Evolutionary conservation across 164 flowering plant genomes (phyloP).

Genomic region (Annona squamosa): DNA sequence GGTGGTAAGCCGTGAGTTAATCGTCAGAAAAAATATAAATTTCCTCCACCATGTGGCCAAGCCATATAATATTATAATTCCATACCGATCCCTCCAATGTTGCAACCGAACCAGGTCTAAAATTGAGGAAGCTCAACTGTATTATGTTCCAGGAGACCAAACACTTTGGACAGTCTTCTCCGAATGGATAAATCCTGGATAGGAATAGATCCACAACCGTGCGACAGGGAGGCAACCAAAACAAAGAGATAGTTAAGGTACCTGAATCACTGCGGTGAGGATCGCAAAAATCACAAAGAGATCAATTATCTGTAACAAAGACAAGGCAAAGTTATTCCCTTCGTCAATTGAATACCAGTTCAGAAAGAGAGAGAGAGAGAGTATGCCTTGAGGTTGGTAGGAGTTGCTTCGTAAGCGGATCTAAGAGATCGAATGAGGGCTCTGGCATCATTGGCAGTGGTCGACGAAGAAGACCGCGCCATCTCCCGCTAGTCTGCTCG

Average conservation of each 20-base stretch:
- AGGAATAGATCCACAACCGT: too few species aligned
- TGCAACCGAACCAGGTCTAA: too few species aligned
- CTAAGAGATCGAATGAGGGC: constrained; percentile 41
- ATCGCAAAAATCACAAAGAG: constrained; percentile 71
- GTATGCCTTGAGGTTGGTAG: constrained; percentile 64
- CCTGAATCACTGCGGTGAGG: constrained; percentile 78
- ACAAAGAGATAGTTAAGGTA: constrained; percentile 6
- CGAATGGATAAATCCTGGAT: too few species aligned
- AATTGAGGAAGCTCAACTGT: too few species aligned
- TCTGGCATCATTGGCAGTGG: constrained; percentile 13
- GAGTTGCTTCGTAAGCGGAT: constrained; percentile 68
- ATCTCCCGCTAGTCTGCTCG: background rate
- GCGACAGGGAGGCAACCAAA: background rate
- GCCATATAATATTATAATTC: too few species aligned
- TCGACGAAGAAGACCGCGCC: constrained; percentile 2
- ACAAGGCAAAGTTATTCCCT: too few species aligned
- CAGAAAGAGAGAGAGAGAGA: constrained; percentile 10
- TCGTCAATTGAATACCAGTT: background rate
- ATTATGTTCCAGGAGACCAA: too few species aligned
- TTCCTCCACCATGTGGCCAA: too few species aligned
- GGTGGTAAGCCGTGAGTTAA: too few species aligned
- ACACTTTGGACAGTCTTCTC: too few species aligned
- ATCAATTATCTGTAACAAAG: constrained; percentile 64
- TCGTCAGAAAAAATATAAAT: too few species aligned
- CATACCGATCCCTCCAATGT: too few species aligned